Evolutionary conservation across 306 rosid genomes (phyloP).

Genomic region (Malus fusca): DNA sequence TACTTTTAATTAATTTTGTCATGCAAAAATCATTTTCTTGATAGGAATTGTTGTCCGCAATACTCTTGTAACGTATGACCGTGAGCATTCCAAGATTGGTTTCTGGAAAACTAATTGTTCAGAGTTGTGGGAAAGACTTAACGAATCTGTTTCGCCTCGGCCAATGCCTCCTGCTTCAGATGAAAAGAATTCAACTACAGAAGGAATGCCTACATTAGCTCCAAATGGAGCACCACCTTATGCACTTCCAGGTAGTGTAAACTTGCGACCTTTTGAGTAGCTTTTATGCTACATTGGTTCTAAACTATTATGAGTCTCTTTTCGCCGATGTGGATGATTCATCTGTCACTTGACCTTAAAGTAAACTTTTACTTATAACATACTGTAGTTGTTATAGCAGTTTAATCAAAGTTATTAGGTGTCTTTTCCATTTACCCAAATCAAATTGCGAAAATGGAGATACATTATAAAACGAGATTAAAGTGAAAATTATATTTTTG

Average conservation of each 20-base stretch:
- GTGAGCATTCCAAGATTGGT: conserved; percentile 70
- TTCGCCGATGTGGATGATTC: not conserved
- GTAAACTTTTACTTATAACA: no score
- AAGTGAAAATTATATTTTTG: not conserved
- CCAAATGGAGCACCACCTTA: conserved; percentile 46
- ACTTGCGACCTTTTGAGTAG: conserved; percentile 10
- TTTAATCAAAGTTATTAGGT: not conserved
- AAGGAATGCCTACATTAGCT: conserved; percentile 42
- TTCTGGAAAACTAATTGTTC: conserved; percentile 99
- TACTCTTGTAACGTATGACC: conserved; percentile 85
- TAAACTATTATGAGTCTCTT: not conserved
- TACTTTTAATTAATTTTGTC: not conserved
- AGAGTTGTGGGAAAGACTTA: conserved; percentile 81
- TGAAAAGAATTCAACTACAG: conserved; percentile 24
- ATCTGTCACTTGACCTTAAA: not conserved
- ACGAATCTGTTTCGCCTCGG: conserved; percentile 42
- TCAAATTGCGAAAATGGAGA: not conserved
- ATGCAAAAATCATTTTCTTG: conserved; percentile 8
- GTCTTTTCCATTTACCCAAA: not conserved
- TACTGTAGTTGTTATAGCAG: not conserved
- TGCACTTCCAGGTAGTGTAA: conserved; percentile 44
- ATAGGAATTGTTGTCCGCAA: conserved; percentile 87
- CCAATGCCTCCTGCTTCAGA: conserved; percentile 39
- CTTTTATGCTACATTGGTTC: not conserved
- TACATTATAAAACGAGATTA: not conserved